phyloP scores from a whole-genome alignment of 2,329 filamentous ascomycete genomes.

The Apiospora rasikravindrae region DNA sequence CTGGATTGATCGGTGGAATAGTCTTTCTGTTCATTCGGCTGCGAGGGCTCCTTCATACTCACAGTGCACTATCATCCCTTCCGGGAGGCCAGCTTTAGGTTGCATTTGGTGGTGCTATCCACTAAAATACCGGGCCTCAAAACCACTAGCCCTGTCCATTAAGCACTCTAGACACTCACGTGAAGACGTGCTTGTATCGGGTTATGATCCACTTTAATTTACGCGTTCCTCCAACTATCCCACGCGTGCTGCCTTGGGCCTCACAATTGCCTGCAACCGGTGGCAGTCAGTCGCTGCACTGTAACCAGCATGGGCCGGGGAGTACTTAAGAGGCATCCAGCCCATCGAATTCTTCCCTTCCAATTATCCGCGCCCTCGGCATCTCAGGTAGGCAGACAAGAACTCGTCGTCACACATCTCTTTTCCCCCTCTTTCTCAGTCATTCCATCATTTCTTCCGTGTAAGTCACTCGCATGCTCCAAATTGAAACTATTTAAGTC shows the following conservation, averaged over 20 bases:
- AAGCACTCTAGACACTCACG: too few relatives aligned
- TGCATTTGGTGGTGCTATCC: neutral
- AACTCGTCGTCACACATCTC: conserved; percentile 9
- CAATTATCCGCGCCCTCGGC: conserved; percentile 1
- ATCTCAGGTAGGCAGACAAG: conserved; percentile 17
- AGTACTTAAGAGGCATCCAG: neutral
- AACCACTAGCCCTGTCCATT: neutral
- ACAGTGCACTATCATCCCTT: neutral
- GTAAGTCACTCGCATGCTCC: conserved; percentile 9
- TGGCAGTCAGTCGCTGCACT: neutral
- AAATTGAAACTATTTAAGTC: neutral
- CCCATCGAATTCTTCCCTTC: neutral
- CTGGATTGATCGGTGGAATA: too few relatives aligned
- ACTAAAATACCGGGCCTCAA: neutral
- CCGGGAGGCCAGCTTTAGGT: neutral
- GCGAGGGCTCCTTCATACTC: neutral
- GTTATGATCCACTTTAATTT: neutral
- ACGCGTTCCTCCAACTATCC: neutral
- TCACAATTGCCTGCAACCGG: neutral
- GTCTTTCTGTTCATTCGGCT: too few relatives aligned
- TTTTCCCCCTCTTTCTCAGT: neutral
- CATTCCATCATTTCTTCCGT: conserved; percentile 10
- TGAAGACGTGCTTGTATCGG: neutral
- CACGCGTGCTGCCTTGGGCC: neutral
- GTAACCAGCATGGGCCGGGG: neutral